phyloP scores from a whole-genome alignment of 371 early-diverging fungal species.

The Sporodiniella umbellata region DNA sequence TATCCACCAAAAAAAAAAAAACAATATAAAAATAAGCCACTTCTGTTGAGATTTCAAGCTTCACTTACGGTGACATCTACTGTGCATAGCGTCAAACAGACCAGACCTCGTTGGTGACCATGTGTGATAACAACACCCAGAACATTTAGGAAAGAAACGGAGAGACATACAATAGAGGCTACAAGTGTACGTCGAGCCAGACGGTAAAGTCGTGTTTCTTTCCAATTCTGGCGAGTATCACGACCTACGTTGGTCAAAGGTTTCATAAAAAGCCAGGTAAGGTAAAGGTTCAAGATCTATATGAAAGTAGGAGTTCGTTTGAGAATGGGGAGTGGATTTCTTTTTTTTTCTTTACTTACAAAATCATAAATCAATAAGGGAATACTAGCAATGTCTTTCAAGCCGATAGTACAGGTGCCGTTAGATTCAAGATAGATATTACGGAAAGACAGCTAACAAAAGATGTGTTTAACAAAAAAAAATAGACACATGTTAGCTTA shows the following conservation, averaged over 20 bases:
- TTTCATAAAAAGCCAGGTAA: slow-evolving; percentile 37
- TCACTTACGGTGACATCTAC: slow-evolving; percentile 50
- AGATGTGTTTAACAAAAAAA: background rate
- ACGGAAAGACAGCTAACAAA: slow-evolving; percentile 36
- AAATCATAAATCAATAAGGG: slow-evolving; percentile 44
- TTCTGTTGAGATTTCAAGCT: background rate
- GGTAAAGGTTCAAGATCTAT: slow-evolving; percentile 28
- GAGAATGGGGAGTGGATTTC: no score
- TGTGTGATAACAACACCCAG: slow-evolving; percentile 40
- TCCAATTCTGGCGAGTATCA: slow-evolving; percentile 41
- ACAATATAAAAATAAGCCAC: background rate
- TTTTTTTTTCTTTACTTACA: slow-evolving; percentile 14
- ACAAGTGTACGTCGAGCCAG: slow-evolving; percentile 49
- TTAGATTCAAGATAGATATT: slow-evolving; percentile 36
- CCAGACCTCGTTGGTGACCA: slow-evolving; percentile 50
- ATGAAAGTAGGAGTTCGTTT: no score
- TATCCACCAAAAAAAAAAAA: slow-evolving; percentile 12
- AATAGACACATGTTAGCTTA: slow-evolving; percentile 8
- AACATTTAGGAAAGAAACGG: slow-evolving; percentile 49
- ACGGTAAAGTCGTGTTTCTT: slow-evolving; percentile 36
- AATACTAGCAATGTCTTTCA: slow-evolving; percentile 45
- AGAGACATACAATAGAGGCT: slow-evolving; percentile 45
- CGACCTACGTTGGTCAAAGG: slow-evolving; percentile 39
- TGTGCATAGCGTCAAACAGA: slow-evolving; percentile 54
- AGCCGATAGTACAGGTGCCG: slow-evolving; percentile 49